These are phyloP conservation scores for Platanthera guangdongensis DNA, from an alignment of 106 monocot species.

Conservation along the genomic window DNA sequence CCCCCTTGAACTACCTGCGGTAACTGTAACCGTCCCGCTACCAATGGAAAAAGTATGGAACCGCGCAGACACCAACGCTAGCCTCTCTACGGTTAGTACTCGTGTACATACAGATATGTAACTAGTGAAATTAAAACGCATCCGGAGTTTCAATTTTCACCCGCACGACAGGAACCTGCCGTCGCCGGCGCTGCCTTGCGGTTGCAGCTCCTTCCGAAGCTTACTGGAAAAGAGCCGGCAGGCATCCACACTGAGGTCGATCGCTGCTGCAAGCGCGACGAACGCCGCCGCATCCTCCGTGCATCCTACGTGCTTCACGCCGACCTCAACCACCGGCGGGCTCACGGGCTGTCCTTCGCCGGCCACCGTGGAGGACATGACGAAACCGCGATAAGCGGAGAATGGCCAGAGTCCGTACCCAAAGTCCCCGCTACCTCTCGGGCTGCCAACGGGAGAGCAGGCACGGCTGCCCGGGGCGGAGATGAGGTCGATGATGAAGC, in stretches of 20 bases:
- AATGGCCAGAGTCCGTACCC: slow-evolving; percentile 51
- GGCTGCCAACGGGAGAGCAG: slow-evolving; percentile 61
- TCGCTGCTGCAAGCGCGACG: slow-evolving; percentile 79
- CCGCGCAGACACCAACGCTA: background rate
- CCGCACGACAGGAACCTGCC: slow-evolving; percentile 1
- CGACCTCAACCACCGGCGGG: slow-evolving; percentile 72
- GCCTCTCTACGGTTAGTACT: background rate
- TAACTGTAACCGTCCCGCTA: background rate
- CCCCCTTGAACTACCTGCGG: background rate
- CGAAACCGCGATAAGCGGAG: slow-evolving; percentile 55
- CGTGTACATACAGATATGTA: background rate
- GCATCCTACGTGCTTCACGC: slow-evolving; percentile 81
- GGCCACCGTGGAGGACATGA: slow-evolving; percentile 83
- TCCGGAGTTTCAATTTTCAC: background rate
- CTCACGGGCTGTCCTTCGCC: slow-evolving; percentile 48
- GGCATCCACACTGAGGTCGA: slow-evolving; percentile 96
- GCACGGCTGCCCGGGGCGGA: slow-evolving; percentile 6
- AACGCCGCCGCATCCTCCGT: slow-evolving; percentile 91
- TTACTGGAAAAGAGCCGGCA: slow-evolving; percentile 78
- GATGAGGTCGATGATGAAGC: slow-evolving; percentile 64
- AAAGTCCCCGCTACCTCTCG: slow-evolving; percentile 71
- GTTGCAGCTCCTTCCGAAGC: slow-evolving; percentile 56
- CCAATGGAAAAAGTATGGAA: background rate
- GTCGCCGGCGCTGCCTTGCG: background rate
- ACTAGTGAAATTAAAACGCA: background rate